Conservation (phyloP, 352 stramenopile species). For the Thraustochytrium striatum region DNA sequence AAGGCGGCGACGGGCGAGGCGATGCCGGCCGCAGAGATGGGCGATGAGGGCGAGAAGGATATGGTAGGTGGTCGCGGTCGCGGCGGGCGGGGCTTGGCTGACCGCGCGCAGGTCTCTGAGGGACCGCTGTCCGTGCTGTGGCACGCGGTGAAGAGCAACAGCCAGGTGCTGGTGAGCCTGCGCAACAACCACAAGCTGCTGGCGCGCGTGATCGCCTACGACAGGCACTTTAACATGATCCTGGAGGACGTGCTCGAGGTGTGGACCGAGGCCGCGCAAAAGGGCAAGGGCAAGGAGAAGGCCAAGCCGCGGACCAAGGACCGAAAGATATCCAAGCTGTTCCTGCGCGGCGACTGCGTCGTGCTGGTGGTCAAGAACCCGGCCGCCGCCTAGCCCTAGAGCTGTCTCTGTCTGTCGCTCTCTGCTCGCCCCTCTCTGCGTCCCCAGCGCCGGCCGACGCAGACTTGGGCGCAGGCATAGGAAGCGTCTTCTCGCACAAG, state of each 20-base stretch:
- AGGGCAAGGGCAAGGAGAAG: conserved; percentile 89
- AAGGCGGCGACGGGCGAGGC: no score
- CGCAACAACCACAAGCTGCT: conserved; percentile 99
- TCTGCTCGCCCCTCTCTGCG: no score
- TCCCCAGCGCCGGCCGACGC: no score
- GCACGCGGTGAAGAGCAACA: conserved; percentile 93
- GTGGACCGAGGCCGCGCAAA: conserved; percentile 98
- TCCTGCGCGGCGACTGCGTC: conserved; percentile 97
- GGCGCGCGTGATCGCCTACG: conserved; percentile 97
- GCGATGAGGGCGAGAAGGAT: no score
- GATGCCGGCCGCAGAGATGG: no score
- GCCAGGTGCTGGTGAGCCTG: conserved; percentile 90
- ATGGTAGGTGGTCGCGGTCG: no score
- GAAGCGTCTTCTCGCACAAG: no score
- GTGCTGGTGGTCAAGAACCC: conserved; percentile 97
- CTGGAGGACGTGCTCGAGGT: conserved; percentile 99
- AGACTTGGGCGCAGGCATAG: no score
- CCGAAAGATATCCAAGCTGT: conserved; percentile 76
- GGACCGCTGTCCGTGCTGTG: conserved; percentile 94
- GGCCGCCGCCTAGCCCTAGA: conserved; percentile 9
- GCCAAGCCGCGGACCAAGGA: conserved; percentile 92
- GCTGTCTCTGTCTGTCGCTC: no score
- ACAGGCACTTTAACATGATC: conserved; percentile 99
- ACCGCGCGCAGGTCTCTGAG: no score
- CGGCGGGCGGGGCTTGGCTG: no score